Evolutionary conservation across 345 rosid genomes (phyloP), one percentile per base, ranked within the genome.

Genomic region (Viola odorata): DNA sequence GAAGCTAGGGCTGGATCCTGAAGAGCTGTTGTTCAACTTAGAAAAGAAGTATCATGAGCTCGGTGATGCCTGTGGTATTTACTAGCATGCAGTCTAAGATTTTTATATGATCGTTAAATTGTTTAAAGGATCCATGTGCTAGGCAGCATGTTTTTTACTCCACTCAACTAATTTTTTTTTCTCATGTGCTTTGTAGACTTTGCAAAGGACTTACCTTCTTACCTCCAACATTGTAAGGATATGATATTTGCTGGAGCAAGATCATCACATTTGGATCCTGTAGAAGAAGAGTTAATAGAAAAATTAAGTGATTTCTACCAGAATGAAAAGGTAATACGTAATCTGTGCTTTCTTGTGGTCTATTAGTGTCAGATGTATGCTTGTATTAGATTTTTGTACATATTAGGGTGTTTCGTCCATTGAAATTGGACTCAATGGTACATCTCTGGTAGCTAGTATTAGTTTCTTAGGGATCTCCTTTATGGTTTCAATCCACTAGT

Each of bases 231-330:
- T 56, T 87, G 90, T 32, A 83, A 81, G 59, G 79, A 84, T 61
- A 83, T 81, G 62, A 71, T 82, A 62, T 85, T 85, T 70, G 85
- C 84, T 70, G 85, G 86, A 64, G 57, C 72, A 41, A 85, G 73
- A 44, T 68, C 74, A 60, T 78, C 78, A 7, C 67, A 58, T 12
- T 6, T 44, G 11, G 67, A 76, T 60, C 71, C 75, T 58, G 61
- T 41, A 10, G 83, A 73, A 36, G 85, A 82, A 62, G 73, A 65
- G 64, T 70, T 72, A 47, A 70, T 76, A 50, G 78, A 75, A 56
- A 77, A 80, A 50, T 52, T 91, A 38, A 81, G 92, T 95, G 70
- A 75, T 12, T 74, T 70, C 69, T 86, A 81, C 74, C 62, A 55
- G 66, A 73, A 64, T 14, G 76, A 73, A 51, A 74, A 78, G 85